Evolutionary conservation across 2,329 filamentous ascomycete genomes (phyloP).

Genomic region (Colletotrichum sp.): DNA sequence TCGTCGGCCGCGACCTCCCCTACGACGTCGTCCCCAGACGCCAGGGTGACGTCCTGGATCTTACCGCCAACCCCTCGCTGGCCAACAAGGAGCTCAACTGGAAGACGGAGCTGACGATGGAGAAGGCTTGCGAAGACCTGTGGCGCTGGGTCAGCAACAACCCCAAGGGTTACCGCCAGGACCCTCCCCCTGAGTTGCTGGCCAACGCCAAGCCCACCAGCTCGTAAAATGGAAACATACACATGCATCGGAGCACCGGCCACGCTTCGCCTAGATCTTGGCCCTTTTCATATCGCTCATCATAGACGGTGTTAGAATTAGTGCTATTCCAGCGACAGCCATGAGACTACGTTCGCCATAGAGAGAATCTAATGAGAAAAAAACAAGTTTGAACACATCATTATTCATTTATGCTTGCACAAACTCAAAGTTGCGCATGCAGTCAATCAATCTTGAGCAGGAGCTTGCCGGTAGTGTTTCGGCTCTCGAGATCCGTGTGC

Average conservation of each 20-base stretch:
- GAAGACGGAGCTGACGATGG: constrained; percentile 89
- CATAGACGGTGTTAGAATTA: constrained; percentile 12
- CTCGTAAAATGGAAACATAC: neutral
- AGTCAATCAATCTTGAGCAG: constrained; percentile 67
- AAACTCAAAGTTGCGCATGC: neutral
- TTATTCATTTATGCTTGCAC: neutral
- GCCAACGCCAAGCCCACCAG: constrained; percentile 58
- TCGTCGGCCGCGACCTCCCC: constrained; percentile 83
- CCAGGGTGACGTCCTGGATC: constrained; percentile 89
- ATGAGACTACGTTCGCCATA: constrained; percentile 11
- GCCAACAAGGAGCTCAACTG: constrained; percentile 90
- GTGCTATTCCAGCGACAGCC: constrained; percentile 13
- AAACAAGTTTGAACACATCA: neutral
- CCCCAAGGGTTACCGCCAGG: constrained; percentile 90
- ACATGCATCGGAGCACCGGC: neutral
- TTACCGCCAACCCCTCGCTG: constrained; percentile 88
- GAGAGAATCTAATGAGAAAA: neutral
- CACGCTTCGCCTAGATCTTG: neutral
- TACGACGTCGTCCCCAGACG: constrained; percentile 87
- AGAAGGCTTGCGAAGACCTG: constrained; percentile 91
- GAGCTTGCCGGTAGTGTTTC: constrained; percentile 85
- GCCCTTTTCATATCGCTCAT: neutral
- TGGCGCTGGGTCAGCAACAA: constrained; percentile 99
- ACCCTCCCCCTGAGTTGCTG: constrained; percentile 84
- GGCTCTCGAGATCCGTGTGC: constrained; percentile 79